These are phyloP conservation scores for Globisporangium spinosum DNA, from an alignment of 352 stramenopile species.

Conservation along the genomic window DNA sequence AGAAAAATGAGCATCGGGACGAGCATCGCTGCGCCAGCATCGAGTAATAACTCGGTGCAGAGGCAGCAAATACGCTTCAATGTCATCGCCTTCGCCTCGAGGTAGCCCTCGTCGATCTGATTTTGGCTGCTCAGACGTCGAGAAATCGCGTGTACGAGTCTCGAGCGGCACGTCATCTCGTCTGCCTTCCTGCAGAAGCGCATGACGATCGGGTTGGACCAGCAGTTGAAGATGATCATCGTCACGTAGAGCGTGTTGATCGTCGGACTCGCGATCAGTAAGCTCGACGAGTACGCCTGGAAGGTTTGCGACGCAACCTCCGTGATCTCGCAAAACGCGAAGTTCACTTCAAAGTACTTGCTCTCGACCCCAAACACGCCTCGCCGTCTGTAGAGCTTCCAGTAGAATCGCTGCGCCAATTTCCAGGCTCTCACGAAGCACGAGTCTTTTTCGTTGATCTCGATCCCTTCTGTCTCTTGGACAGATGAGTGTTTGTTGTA, in stretches of 20 bases:
- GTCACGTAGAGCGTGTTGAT: slow-evolving; percentile 2
- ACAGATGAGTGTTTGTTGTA: background rate
- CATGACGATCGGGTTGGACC: background rate
- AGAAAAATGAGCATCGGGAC: background rate
- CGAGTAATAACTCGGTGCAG: background rate
- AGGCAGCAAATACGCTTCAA: background rate
- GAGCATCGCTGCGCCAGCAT: background rate
- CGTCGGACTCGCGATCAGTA: slow-evolving; percentile 1
- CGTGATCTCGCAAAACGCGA: background rate
- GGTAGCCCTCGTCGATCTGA: background rate
- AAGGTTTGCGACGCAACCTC: background rate
- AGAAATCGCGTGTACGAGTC: background rate
- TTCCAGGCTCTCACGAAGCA: background rate
- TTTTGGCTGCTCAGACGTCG: background rate
- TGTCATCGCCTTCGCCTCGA: background rate
- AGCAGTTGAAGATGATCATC: slow-evolving; percentile 6
- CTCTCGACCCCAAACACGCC: slow-evolving; percentile 1
- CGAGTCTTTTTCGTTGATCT: slow-evolving; percentile 1
- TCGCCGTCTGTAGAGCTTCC: background rate
- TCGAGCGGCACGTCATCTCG: background rate
- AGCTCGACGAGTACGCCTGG: slow-evolving; percentile 2
- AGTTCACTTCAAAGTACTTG: slow-evolving; percentile 2
- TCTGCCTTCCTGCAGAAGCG: background rate
- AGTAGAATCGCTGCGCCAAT: background rate
- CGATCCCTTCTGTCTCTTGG: background rate